A percentile compares a stretch with the other conserved stretches of the same genome.
Evolutionary conservation across 768 basidiomycete species (phyloP).

Genomic region (Suillus paluster): DNA sequence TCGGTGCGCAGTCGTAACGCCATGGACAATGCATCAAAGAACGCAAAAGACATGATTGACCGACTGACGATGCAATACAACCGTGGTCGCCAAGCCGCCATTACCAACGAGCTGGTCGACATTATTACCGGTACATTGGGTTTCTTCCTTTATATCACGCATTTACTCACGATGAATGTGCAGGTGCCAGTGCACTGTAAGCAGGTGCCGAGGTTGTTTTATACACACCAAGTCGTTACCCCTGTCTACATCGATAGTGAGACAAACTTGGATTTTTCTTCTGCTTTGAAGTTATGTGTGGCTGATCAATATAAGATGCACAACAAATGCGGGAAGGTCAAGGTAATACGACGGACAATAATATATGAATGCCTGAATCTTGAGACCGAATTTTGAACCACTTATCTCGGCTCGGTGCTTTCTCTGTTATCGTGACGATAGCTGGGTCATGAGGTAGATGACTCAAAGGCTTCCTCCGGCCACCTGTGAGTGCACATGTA

Average conservation of each 20-base stretch:
- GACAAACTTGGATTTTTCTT: slow-evolving; percentile 22
- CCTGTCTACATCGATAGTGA: slow-evolving; percentile 20
- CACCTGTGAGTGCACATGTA: not conserved
- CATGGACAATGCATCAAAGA: slow-evolving; percentile 99
- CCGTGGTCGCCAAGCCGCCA: slow-evolving; percentile 97
- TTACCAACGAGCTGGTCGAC: slow-evolving; percentile 94
- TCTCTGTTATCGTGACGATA: not conserved
- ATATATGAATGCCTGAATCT: not conserved
- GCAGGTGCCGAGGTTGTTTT: slow-evolving; percentile 16
- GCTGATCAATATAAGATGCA: not conserved
- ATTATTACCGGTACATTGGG: slow-evolving; percentile 81
- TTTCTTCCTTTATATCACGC: not conserved
- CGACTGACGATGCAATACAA: slow-evolving; percentile 94
- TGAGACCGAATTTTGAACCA: not conserved
- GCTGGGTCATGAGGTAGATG: not conserved
- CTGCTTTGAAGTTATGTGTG: slow-evolving; percentile 3
- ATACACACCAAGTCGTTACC: slow-evolving; percentile 19
- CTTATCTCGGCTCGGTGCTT: not conserved
- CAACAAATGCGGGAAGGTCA: not conserved
- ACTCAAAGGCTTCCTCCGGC: not conserved
- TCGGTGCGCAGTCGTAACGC: slow-evolving; percentile 73
- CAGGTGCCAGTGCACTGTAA: slow-evolving; percentile 56
- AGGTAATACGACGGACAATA: not conserved
- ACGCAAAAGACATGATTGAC: slow-evolving; percentile 92
- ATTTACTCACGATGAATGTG: not conserved